These are phyloP conservation scores for Phlebiopsis flavidoalba DNA, from an alignment of 768 basidiomycete genomes.

Conservation along the genomic window DNA sequence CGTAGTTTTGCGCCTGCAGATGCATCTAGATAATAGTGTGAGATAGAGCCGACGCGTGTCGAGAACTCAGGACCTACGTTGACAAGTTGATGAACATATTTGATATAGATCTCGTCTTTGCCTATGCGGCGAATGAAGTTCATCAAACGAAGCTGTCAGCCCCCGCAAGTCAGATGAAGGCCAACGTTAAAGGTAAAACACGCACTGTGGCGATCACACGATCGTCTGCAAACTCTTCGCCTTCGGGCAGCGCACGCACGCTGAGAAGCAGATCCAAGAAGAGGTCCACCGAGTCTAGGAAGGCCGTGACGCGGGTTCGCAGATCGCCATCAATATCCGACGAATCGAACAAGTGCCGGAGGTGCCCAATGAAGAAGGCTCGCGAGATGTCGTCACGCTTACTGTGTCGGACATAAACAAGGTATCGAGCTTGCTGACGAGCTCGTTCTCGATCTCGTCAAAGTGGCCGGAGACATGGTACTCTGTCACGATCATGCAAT, in stretches of 20 bases:
- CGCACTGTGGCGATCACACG: constrained; percentile 84
- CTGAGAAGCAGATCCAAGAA: constrained; percentile 90
- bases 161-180: not conserved
- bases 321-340: constrained; percentile 77
- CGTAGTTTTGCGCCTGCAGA: constrained; percentile 82
- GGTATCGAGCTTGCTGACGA: constrained; percentile 86
- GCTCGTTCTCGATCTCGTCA: constrained; percentile 84
- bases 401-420: constrained; percentile 90
- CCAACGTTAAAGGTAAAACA: not conserved
- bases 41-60: not conserved
- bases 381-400: constrained; percentile 89
- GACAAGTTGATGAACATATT: constrained; percentile 93
- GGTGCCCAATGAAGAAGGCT: constrained; percentile 88
- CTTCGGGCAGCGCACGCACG: constrained; percentile 84
- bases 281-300: constrained; percentile 85
- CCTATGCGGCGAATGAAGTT: constrained; percentile 92
- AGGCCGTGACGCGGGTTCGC: constrained; percentile 69
- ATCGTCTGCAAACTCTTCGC: constrained; percentile 93
- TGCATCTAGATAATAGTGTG: constrained; percentile 55
- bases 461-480: constrained; percentile 83
- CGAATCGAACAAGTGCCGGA: constrained; percentile 85
- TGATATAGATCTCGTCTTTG: constrained; percentile 90
- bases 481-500: constrained; percentile 93
- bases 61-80: constrained; percentile 48
- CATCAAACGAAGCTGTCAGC: constrained; percentile 74